Base-by-base conservation (phyloP, 805 yeast genomes). In the Lachancea lanzarotensis region DNA sequence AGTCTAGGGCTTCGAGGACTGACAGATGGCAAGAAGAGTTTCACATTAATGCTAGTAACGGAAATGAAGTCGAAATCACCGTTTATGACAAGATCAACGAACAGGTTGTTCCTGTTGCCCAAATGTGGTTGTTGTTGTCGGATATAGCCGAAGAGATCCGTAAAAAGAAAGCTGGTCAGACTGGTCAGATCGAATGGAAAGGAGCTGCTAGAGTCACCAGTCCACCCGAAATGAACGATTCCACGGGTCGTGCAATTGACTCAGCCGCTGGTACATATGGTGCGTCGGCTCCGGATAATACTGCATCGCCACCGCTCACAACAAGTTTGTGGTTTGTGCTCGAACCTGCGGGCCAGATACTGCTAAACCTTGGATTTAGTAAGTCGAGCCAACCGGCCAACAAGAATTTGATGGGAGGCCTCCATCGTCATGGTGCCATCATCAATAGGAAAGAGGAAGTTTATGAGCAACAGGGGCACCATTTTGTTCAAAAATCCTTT, bases 341-440 rank as follows among this genome's bases (percentile, higher is more conserved):
- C 49, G 98, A 91, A 64, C 98, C 98, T 9, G 80, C 90, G 2
- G 99, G 99, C 18, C 96, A 89, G 65, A 79, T 93, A 30, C 70
- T 85, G 45, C 63, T 93, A 35, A 78, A 82, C 4, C 66, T 91
- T 20, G 84, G 91, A 2, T 93, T 93, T 60, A 83, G 82, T 37
- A 91, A 91, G 57, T 75, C 83, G 5, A 66, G 69, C 20, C 61
- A 67, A 29, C 75, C 74, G 16, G 74, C 72, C 43, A 73, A 71
- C 52, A 71, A 69, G 40, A 59, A 65, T 15, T 46, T 66, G 15
- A 67, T 76, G 38, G 84, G 84, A 43, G 87, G 87, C 0, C 72
- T 84, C 43, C 91, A 88, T 29, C 95, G 99, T 73, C 96, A 91
- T 62, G 98, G 97, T 70, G 99, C 99, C 50, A 91, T 93, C 52